phyloP scores from a whole-genome alignment of 1,284 basidiomycete genomes.

The Wallemia mellicola region DNA sequence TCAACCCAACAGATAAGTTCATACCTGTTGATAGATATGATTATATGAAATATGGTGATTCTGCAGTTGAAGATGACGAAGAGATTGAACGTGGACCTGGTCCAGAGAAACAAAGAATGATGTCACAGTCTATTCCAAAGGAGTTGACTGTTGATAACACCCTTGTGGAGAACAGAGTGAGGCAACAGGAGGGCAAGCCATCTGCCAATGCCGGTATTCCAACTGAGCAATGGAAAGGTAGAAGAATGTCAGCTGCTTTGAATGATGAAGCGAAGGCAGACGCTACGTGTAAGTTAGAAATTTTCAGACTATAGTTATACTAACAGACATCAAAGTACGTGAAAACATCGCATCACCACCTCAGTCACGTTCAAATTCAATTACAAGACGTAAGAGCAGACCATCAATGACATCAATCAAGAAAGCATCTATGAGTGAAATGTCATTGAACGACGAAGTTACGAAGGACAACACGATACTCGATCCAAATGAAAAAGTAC shows the following conservation, averaged over 20 bases:
- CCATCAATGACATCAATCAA: neutral
- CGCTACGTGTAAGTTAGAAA: neutral
- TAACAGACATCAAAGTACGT: neutral
- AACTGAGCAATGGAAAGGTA: neutral
- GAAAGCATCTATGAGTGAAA: constrained; percentile 1
- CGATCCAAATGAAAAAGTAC: neutral
- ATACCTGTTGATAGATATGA: neutral
- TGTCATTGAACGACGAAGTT: neutral
- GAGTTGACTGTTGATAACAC: neutral
- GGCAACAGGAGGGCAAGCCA: neutral
- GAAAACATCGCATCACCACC: constrained; percentile 1
- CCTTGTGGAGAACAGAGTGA: neutral
- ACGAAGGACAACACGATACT: neutral
- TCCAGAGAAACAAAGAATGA: neutral
- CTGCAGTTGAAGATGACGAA: neutral
- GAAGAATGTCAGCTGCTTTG: neutral
- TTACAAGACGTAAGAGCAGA: neutral
- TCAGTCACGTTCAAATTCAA: neutral
- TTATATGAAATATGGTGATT: neutral
- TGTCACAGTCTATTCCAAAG: neutral
- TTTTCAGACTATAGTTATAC: neutral
- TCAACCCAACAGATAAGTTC: neutral
- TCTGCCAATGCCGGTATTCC: neutral
- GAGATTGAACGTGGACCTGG: neutral
- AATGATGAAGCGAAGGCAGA: neutral